Conservation (phyloP, 2,329 filamentous ascomycete genomes). For the Albophoma yamanashiensis region DNA sequence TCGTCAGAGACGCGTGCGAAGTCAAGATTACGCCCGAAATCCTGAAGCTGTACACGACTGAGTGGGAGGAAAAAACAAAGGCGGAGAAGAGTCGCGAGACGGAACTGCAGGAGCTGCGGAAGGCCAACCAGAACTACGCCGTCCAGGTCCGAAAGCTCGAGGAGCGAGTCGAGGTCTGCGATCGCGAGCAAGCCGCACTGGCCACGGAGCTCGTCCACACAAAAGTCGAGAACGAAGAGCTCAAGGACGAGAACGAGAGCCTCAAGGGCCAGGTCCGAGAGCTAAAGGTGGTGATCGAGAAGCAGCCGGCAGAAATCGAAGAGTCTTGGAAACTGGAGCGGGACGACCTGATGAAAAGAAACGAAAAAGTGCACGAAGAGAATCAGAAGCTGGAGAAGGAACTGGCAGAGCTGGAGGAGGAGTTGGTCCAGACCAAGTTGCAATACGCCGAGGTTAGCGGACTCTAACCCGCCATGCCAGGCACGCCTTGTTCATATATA, state of each 20-base stretch:
- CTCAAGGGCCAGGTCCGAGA: constrained; percentile 77
- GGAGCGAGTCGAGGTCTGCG: constrained; percentile 76
- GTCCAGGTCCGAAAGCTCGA: constrained; percentile 75
- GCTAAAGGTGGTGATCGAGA: constrained; percentile 76
- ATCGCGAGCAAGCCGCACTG: constrained; percentile 81
- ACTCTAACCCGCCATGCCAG: background rate
- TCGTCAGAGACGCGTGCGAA: constrained; percentile 86
- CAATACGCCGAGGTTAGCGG: constrained; percentile 78
- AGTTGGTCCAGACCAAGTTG: constrained; percentile 90
- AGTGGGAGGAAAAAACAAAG: constrained; percentile 91
- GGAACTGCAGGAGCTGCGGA: constrained; percentile 66
- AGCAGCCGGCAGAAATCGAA: constrained; percentile 83
- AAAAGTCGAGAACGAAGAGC: constrained; percentile 86
- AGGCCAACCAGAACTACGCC: constrained; percentile 56
- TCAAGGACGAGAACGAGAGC: constrained; percentile 83
- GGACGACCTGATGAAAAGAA: constrained; percentile 84
- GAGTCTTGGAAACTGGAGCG: constrained; percentile 72
- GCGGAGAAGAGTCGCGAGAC: constrained; percentile 70
- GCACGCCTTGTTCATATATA: background rate
- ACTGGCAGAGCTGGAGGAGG: constrained; percentile 82
- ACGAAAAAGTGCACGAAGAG: constrained; percentile 87
- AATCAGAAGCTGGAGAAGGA: constrained; percentile 83
- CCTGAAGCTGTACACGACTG: constrained; percentile 67
- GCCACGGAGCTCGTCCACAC: constrained; percentile 85
- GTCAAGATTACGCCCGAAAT: constrained; percentile 76